These are phyloP conservation scores for Castanea mollissima DNA, from an alignment of 306 rosid species.

Conservation along the genomic window DNA sequence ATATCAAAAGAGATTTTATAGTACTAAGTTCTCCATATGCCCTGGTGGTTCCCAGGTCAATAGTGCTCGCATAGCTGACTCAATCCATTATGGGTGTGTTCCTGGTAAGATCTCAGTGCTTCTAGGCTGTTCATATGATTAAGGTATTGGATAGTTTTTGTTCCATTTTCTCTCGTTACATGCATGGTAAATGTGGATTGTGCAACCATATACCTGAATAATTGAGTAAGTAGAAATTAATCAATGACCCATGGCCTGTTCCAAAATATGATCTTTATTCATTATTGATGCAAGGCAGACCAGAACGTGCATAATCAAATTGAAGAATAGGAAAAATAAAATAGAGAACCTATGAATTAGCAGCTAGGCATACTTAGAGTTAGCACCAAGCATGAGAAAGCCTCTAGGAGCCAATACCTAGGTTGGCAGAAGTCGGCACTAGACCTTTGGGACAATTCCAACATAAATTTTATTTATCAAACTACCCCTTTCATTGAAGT, in stretches of 20 bases:
- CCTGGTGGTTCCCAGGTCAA: slow-evolving; percentile 99
- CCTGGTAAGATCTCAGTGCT: slow-evolving; percentile 60
- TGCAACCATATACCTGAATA: neutral
- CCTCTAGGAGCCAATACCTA: too few relatives aligned
- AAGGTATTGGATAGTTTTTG: neutral
- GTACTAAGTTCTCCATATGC: slow-evolving; percentile 85
- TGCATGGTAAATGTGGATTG: neutral
- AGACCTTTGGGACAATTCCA: too few relatives aligned
- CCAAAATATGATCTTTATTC: neutral
- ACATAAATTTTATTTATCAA: too few relatives aligned
- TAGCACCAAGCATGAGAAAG: too few relatives aligned
- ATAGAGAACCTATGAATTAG: too few relatives aligned
- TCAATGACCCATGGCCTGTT: neutral
- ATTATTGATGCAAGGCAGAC: too few relatives aligned
- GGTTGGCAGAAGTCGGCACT: too few relatives aligned
- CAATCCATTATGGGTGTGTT: slow-evolving; percentile 96
- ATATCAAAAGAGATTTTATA: slow-evolving; percentile 87
- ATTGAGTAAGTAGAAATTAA: neutral
- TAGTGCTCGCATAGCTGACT: slow-evolving; percentile 92
- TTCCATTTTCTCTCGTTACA: neutral
- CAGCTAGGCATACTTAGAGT: too few relatives aligned
- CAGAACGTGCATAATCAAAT: too few relatives aligned
- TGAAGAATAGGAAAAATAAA: too few relatives aligned
- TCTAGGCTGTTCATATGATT: neutral
- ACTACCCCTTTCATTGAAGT: too few relatives aligned